A percentile compares a stretch with the other conserved stretches of the same genome.
Conservation (phyloP, 495 filamentous ascomycete genomes). For the Terfezia boudieri region DNA sequence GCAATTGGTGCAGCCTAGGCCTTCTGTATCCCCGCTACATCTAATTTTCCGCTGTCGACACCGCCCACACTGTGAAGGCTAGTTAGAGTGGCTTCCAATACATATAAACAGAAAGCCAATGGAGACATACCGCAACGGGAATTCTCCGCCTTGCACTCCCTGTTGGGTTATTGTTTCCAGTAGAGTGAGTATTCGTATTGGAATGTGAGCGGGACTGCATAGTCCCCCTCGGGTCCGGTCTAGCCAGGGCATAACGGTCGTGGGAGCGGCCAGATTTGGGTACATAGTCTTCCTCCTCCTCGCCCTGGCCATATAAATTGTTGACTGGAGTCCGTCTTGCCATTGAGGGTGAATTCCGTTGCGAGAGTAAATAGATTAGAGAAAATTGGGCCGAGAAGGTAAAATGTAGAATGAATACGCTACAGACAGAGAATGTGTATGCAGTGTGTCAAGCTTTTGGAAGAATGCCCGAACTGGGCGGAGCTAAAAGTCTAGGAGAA, state of each 20-base stretch:
- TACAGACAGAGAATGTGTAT: too few species aligned
- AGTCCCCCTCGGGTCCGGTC: neutral
- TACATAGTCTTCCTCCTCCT: neutral
- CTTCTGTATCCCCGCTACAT: constrained; percentile 71
- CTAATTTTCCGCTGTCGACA: constrained; percentile 92
- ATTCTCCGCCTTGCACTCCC: constrained; percentile 13
- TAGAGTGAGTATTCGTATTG: neutral
- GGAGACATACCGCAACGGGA: constrained; percentile 16
- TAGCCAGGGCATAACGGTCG: neutral
- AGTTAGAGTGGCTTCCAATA: neutral
- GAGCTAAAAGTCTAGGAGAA: too few species aligned
- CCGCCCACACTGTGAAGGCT: constrained; percentile 44
- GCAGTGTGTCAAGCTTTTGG: too few species aligned
- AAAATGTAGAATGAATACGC: neutral
- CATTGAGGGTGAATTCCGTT: neutral
- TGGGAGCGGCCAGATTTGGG: neutral
- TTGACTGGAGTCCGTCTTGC: neutral
- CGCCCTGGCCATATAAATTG: neutral
- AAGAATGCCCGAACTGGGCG: too few species aligned
- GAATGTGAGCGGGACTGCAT: constrained; percentile 1
- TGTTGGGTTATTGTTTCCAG: constrained; percentile 2
- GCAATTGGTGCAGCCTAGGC: constrained; percentile 62
- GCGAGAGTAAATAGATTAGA: neutral
- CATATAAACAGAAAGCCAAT: neutral
- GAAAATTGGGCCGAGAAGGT: neutral